A percentile compares a stretch with the other conserved stretches of the same genome.
phyloP scores from a whole-genome alignment of 371 early-diverging fungal species.

The Dichotomocladium elegans region DNA sequence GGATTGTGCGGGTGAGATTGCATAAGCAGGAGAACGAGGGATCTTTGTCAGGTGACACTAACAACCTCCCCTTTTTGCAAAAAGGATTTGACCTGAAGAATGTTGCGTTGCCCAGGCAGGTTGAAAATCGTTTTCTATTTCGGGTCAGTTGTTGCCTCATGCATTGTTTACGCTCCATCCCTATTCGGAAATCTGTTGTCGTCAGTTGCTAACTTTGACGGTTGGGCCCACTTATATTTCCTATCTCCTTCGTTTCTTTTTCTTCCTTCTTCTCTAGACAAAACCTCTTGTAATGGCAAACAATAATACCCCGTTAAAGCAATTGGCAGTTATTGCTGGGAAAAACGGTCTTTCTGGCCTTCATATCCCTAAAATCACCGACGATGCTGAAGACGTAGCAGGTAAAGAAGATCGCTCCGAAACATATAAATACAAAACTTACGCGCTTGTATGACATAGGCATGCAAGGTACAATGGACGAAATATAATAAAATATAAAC shows the following conservation, averaged over 20 bases:
- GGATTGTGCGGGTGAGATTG: too few relatives aligned
- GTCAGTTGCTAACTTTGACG: background rate
- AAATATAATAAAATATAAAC: too few relatives aligned
- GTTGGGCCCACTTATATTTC: background rate
- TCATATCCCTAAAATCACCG: constrained; percentile 38
- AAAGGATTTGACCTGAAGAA: too few relatives aligned
- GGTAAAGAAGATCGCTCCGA: constrained; percentile 18
- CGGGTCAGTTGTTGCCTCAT: background rate
- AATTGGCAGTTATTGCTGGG: constrained; percentile 42
- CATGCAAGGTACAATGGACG: constrained; percentile 17
- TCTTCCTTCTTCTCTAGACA: background rate
- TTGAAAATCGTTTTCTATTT: background rate
- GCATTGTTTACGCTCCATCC: background rate
- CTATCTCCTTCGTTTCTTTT: background rate
- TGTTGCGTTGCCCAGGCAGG: background rate
- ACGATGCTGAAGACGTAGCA: constrained; percentile 41
- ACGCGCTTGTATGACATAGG: constrained; percentile 6
- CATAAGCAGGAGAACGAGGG: too few relatives aligned
- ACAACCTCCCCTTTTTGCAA: too few relatives aligned
- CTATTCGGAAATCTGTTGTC: background rate
- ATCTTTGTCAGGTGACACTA: too few relatives aligned
- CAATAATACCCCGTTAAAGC: constrained; percentile 37
- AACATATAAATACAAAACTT: background rate
- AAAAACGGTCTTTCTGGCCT: constrained; percentile 33
- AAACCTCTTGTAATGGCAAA: constrained; percentile 16